Evolutionary conservation across 352 stramenopile species (phyloP), one percentile per base, ranked within the genome.

Genomic region (Globisporangium cederbergense): DNA sequence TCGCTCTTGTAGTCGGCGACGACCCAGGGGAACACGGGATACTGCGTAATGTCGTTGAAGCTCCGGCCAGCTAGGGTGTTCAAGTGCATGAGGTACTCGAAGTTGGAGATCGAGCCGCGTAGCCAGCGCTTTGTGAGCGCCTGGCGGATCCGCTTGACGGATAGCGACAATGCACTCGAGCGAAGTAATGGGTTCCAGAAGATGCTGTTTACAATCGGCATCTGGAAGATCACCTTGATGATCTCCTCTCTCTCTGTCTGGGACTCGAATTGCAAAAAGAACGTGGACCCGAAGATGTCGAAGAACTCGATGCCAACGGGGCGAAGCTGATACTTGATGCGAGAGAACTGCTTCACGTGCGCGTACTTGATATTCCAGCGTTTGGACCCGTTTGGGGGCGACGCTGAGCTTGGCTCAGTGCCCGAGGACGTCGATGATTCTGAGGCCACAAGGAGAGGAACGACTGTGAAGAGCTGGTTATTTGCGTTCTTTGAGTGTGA

Each of bases 1-100:
- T 73, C 58, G 38, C 77, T 93, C 9, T 59, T 83, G 73, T 98
- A 99, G 62, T 98, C 89, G 11, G 82, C 72, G 10, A 99, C 67
- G 1, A 99, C 74, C 97, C 97, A 99, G 14, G 97, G 97, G 70
- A 99, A 98, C 0, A 93, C 93, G 3, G 97, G 97, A 70, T 99
- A 99, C 73, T 99, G 97, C 43, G 92, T 98, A n/a, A 99, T 92
- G 62, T 99, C 97, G 76, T 98, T 99, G 68, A 98, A 98, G 59
- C 83, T 98, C 50, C 97, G 75, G 3, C 97, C 97, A 3, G 95
- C 97, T 8, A 99, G 74, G 0, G 94, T 96, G 73, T 99, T 99
- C 36, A 99, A 74, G 70, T 98, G 85, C 55, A 98, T 97, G 18
- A 99, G 73, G 70, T 99, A 99, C 65, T 99, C 97, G 72, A 98